Base-by-base conservation (phyloP, 352 stramenopile genomes). In the Phytophthora fragariaefolia region DNA sequence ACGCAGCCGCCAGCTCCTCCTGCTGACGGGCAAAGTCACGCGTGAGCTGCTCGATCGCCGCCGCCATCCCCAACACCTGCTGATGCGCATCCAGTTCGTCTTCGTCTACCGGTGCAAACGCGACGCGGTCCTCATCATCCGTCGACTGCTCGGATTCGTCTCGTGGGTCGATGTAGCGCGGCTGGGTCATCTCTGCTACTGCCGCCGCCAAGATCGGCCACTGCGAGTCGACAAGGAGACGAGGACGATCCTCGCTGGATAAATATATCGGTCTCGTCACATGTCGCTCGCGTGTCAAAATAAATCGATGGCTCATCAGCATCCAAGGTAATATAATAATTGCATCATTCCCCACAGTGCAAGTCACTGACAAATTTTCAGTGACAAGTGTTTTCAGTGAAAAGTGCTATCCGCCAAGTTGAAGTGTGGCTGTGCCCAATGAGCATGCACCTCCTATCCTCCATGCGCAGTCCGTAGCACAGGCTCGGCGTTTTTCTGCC, bases 11-110 rank as follows among this genome's bases (percentile, higher is more conserved):
- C 17, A 91, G 56, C 46, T 89, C 80, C 20, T 76, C 69, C 55
- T 91, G 80, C 26, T 88, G 71, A 10, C 70, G 61, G 65, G 83
- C 78, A 49, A 87, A 91, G 61, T 91, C 79, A 12, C 74, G 67
- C 46, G 74, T 80, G 67, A 91, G 79, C 40, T 82, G 76, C 54
- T 85, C 82, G 28, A 91, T 88, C 26, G 80, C 84, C 38, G 52
- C 46, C n/a, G 78, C 78, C 80, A 91, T 91, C 43, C 77, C 76
- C 17, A 91, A 69, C 58, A 91, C 80, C 60, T 91, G 80, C 17
- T 74, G 76, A 53, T 91, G 82, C 9, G 73, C 80, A 23, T 85
- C 72, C 26, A 84, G 57, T 38, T 79, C 71, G 20, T 66, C 67
- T 12, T 74, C 67, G 23, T 66, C 30, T 13, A 67, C 30, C 32